Conservation (phyloP, 805 yeast species). For the Candida ipomoeae region DNA sequence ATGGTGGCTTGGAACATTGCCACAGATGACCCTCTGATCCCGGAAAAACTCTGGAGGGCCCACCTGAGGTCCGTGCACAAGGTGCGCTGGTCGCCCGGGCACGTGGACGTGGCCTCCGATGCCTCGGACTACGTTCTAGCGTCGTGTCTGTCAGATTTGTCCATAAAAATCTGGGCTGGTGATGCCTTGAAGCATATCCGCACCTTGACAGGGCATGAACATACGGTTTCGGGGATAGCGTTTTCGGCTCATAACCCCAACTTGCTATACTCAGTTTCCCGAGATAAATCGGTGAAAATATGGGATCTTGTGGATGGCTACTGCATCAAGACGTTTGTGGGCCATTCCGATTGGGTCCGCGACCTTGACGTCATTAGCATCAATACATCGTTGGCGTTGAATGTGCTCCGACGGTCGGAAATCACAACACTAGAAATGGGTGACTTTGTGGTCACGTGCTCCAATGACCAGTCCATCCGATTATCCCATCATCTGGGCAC, state of each 20-base stretch:
- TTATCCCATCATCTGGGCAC: slow-evolving; percentile 66
- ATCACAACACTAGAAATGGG: slow-evolving; percentile 30
- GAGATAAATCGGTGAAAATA: slow-evolving; percentile 56
- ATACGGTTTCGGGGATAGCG: slow-evolving; percentile 64
- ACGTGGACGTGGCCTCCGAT: slow-evolving; percentile 25
- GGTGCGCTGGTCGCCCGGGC: slow-evolving; percentile 47
- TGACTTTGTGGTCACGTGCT: slow-evolving; percentile 63
- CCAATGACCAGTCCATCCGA: slow-evolving; percentile 73
- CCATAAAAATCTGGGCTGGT: slow-evolving; percentile 70
- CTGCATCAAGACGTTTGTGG: slow-evolving; percentile 60
- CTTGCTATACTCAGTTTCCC: slow-evolving; percentile 54
- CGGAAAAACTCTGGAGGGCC: slow-evolving; percentile 62
- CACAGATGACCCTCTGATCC: slow-evolving; percentile 51
- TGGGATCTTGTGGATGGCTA: slow-evolving; percentile 72
- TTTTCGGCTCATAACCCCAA: slow-evolving; percentile 47
- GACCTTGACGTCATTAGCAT: slow-evolving; percentile 43
- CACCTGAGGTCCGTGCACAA: slow-evolving; percentile 69
- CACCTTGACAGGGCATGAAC: slow-evolving; percentile 81
- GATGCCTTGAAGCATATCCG: slow-evolving; percentile 49
- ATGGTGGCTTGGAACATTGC: slow-evolving; percentile 65
- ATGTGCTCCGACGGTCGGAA: slow-evolving; percentile 15
- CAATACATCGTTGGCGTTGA: slow-evolving; percentile 12
- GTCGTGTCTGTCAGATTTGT: slow-evolving; percentile 49
- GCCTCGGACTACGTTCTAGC: slow-evolving; percentile 35
- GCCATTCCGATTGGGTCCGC: slow-evolving; percentile 90